Evolutionary conservation across 73 alveolate species (phyloP), one percentile per base, ranked within the genome.

Genomic region (Paramecium sonneborni): DNA sequence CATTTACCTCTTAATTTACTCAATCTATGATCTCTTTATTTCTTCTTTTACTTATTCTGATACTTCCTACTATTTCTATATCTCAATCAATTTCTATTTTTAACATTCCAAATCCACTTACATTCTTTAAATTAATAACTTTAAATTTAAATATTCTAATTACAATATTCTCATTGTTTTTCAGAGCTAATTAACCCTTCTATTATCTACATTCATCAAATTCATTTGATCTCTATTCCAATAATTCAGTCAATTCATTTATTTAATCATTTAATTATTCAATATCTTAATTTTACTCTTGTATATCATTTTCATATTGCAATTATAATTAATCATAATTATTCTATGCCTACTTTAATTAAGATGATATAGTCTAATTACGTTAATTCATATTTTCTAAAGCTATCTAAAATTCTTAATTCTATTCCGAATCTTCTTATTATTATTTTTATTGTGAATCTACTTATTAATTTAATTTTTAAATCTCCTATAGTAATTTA

Each of bases 111-210:
- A 62, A 4, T 62, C 84, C 1, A 62, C 84, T 6, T 62, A 62
- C 44, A 62, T 26, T 62, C 84, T 62, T 62, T 62, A 12, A 14
- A 72, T 72, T 37, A 72, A 72, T 72, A 72, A 72, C 86, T 72
- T 9, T 9, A 72, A 72, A 5, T 1, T 14, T 35, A 14, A 7
- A 38, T 43, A 41, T 14, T 37, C 11, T 0, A 15, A 6, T 37
- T 79, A 79, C 90, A 44, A 41, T 79, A 79, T 79, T 79, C 9
- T 79, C 90, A 79, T 79, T 79, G 18, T 46, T 79, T 24, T 23
- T 79, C 21, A 79, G 20, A 9, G 90, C 90, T 39, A 79, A 39
- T 26, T 39, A 79, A 9, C 72, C 52, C 34, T 79, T 79, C 18
- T 41, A 44, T 20, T 41, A 24, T 18, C 72, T 37, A 11, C 34